These are phyloP conservation scores for Fagus crenata DNA, from an alignment of 306 rosid species.

Conservation along the genomic window DNA sequence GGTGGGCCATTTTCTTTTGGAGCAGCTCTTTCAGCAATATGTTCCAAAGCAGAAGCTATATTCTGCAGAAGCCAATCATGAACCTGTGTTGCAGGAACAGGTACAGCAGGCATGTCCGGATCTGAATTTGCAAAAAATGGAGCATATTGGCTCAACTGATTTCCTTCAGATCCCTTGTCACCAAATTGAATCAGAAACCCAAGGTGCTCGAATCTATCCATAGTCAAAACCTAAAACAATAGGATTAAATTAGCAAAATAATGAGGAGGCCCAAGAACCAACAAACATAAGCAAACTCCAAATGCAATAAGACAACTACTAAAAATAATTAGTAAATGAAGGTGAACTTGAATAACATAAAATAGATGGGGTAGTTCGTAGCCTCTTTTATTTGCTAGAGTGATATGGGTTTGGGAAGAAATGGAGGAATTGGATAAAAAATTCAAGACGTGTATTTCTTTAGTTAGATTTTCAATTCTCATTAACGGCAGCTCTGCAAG, in stretches of 20 bases:
- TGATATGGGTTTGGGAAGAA: too few relatives aligned
- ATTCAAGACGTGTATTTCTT: too few relatives aligned
- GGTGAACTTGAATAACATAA: not conserved
- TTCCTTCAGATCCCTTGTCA: constrained; percentile 77
- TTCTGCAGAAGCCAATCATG: constrained; percentile 84
- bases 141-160: constrained; percentile 73
- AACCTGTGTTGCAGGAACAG: constrained; percentile 84
- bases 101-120: constrained; percentile 99
- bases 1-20: constrained; percentile 83
- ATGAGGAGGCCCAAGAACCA: constrained; percentile 18
- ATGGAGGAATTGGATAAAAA: too few relatives aligned
- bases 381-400: not conserved
- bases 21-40: constrained; percentile 75
- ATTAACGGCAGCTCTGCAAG: too few relatives aligned
- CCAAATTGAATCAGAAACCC: constrained; percentile 88
- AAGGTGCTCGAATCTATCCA: constrained; percentile 93
- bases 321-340: not conserved
- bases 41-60: constrained; percentile 77
- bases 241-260: constrained; percentile 31
- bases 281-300: constrained; percentile 9
- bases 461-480: too few relatives aligned
- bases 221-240: constrained; percentile 72
- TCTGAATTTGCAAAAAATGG: constrained; percentile 98
- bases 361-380: not conserved
- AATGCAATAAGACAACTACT: constrained; percentile 13